A percentile compares a stretch with the other conserved stretches of the same genome.
phyloP scores from a whole-genome alignment of 805 yeast species.

The Candida khao-thaluensis region DNA sequence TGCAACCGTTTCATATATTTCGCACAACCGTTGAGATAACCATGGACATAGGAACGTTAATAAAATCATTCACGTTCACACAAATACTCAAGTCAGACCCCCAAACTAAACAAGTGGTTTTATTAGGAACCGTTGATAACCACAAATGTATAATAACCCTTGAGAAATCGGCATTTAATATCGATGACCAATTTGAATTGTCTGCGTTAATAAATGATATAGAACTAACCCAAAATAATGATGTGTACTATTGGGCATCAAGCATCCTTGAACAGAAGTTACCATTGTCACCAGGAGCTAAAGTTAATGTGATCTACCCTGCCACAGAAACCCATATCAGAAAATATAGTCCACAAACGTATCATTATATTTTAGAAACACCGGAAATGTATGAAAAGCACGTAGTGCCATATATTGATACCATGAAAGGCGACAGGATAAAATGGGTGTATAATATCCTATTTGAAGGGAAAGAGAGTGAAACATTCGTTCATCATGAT shows the following conservation, averaged over 20 bases:
- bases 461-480: slow-evolving; percentile 79
- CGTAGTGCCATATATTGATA: slow-evolving; percentile 73
- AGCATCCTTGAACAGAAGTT: slow-evolving; percentile 49
- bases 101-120: slow-evolving; percentile 59
- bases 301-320: slow-evolving; percentile 79
- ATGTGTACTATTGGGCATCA: slow-evolving; percentile 81
- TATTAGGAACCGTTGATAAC: slow-evolving; percentile 65
- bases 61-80: slow-evolving; percentile 41
- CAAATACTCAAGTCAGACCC: slow-evolving; percentile 59
- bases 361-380: slow-evolving; percentile 71
- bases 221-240: slow-evolving; percentile 61
- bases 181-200: slow-evolving; percentile 17
- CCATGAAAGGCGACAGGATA: slow-evolving; percentile 73
- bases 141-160: slow-evolving; percentile 66
- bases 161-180: slow-evolving; percentile 68
- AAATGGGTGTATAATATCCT: slow-evolving; percentile 90
- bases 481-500: slow-evolving; percentile 69
- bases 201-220: slow-evolving; percentile 21
- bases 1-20: too few relatives aligned
- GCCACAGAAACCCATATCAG: slow-evolving; percentile 83
- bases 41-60: slow-evolving; percentile 7
- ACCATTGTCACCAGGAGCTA: slow-evolving; percentile 55
- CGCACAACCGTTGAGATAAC: too few relatives aligned
- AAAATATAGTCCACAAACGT: slow-evolving; percentile 64
- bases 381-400: slow-evolving; percentile 64